Base-by-base conservation (phyloP, 768 basidiomycete genomes). In the Leccinum fibrillosum region DNA sequence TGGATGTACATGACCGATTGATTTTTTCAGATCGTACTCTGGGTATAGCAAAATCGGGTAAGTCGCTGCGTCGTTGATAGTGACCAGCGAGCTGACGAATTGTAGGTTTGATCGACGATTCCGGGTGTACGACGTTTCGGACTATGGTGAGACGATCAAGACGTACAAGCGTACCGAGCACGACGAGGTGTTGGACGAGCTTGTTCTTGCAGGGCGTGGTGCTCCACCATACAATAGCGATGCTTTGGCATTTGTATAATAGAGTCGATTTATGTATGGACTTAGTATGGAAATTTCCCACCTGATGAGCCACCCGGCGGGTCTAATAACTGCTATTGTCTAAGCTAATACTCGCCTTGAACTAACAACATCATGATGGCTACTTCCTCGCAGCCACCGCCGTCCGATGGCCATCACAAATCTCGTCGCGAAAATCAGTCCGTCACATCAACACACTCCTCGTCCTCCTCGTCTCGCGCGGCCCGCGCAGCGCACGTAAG, bases 81-180 rank as follows among this genome's bases (percentile, higher is more conserved):
- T 65, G 21, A 32, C 48, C n/a, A 4, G 4, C 32, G 17, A 13
- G 60, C 13, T 17, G 21, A 49, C 19, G 48, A 9, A 32, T 52
- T 32, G 30, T 52, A 89, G 89, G 13, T 97, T 98, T 69, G 92
- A 97, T 72, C 85, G 95, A 17, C 82, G 96, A 44, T 94, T 96
- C 80, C 80, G 96, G 8, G 77, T 98, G 48, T 98, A 88, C 72
- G 85, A 93, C 25, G 80, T 98, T 53, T 89, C 87, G 17, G 86
- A 93, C 60, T 98, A 82, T 65, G 96, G 96, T 48, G 96, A 98
- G 79, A 94, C 85, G 6, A 92, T 98, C 69, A 77, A 80, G 69
- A 96, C 96, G 37, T 85, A 90, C 72, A 97, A 97, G 73, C 84
- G 86, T 39, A 86, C 84, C 4, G 90, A 91, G 68, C 77, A 86